Evolutionary conservation across 2,329 filamentous ascomycete genomes (phyloP), one percentile per base, ranked within the genome.

Genomic region (Neofusicoccum laricinum): DNA sequence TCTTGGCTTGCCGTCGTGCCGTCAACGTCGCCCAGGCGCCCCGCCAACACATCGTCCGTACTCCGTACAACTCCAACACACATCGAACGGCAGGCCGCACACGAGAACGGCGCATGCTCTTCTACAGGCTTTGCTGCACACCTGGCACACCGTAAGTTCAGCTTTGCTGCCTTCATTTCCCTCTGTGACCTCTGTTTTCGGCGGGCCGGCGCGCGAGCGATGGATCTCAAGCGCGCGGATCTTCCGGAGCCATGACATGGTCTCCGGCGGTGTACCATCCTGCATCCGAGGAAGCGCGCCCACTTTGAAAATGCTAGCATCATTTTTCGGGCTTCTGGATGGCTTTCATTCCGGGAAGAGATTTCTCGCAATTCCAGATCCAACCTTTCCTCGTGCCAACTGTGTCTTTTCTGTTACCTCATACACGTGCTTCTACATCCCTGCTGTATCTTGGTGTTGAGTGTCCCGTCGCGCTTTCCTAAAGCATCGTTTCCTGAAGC

Each of bases 21-120:
- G 53, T 45, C 38, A 14, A 45, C 38, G 10, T 36, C n/a, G 40
- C 51, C 25, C 40, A 36, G 55, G 55, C 41, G 25, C 30, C 41
- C 55, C 40, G 55, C 55, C 55, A 57, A 8, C 53, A n/a, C 53
- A 43, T 43, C 51, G 3, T 43, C 55, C 55, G 55, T 59, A 59
- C 55, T 43, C 55, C 55, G 55, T 59, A 59, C 55, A 17, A 59
- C 55, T 45, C 55, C 55, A 59, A 46, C 40, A 19, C 15, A 58
- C 55, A 32, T 36, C 41, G 36, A 15, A 38, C 36, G 36, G 36
- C 36, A 12, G 36, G 11, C n/a, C 25, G 14, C 30, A n/a, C 40
- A 46, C 55, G 41, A 46, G 55, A 43, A 38, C 55, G 15, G 12
- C 55, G 17, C 40, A 17, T 34, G 46, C 36, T 45, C 41, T 25